phyloP scores from a whole-genome alignment of 805 yeast species.

The Ogataea thermomethanolica region DNA sequence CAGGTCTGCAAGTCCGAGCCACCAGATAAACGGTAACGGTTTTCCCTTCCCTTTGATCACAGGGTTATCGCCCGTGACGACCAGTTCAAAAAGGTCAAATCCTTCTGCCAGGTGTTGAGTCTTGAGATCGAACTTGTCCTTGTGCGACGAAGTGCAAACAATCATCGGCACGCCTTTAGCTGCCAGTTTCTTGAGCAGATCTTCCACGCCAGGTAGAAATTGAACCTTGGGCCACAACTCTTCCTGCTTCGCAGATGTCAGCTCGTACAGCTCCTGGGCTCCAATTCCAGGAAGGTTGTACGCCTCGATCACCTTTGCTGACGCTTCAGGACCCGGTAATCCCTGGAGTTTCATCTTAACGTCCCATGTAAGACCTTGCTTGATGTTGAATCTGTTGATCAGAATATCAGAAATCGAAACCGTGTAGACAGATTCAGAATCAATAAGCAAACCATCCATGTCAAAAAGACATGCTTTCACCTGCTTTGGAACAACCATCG shows the following conservation, averaged over 20 bases:
- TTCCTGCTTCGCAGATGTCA: slow-evolving; percentile 52
- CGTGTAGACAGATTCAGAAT: slow-evolving; percentile 91
- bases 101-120: slow-evolving; percentile 61
- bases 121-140: slow-evolving; percentile 59
- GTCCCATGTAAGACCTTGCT: slow-evolving; percentile 84
- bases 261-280: slow-evolving; percentile 56
- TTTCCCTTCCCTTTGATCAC: slow-evolving; percentile 85
- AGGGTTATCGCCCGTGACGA: slow-evolving; percentile 86
- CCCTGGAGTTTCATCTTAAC: slow-evolving; percentile 87
- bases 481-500: slow-evolving; percentile 11
- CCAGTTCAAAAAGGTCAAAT: slow-evolving; percentile 56
- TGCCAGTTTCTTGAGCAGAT: slow-evolving; percentile 54
- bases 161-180: slow-evolving; percentile 69
- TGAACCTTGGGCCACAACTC: slow-evolving; percentile 58
- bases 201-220: slow-evolving; percentile 83
- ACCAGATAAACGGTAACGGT: slow-evolving; percentile 93
- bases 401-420: slow-evolving; percentile 66
- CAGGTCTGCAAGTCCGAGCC: slow-evolving; percentile 66
- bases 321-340: slow-evolving; percentile 78
- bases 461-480: slow-evolving; percentile 43
- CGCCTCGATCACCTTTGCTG: slow-evolving; percentile 59
- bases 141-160: slow-evolving; percentile 81
- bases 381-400: slow-evolving; percentile 48
- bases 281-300: slow-evolving; percentile 61
- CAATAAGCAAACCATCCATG: slow-evolving; percentile 93